Evolutionary conservation across 129 eudicot species (phyloP).

Genomic region (Oenanthe sinensis): DNA sequence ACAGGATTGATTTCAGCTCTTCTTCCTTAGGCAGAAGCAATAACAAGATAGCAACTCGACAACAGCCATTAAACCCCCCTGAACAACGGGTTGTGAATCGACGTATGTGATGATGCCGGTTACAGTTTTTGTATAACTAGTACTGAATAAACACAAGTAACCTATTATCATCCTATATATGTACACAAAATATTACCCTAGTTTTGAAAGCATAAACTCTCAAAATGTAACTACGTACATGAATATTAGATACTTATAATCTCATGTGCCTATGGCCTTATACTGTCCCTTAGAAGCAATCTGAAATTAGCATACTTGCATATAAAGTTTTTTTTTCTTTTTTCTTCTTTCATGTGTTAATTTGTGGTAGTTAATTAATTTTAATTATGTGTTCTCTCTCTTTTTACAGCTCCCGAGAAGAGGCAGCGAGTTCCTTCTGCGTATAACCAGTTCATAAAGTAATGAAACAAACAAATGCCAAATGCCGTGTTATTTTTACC

Average conservation of each 20-base stretch:
- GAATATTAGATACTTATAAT: no score
- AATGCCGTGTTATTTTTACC: not conserved
- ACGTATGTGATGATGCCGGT: slow-evolving; percentile 20
- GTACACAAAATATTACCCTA: not conserved
- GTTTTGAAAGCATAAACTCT: no score
- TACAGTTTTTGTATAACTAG: no score
- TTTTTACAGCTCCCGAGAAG: slow-evolving; percentile 39
- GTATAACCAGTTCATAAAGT: slow-evolving; percentile 86
- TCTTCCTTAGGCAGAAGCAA: slow-evolving; percentile 54
- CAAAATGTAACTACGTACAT: no score
- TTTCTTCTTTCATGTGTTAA: no score
- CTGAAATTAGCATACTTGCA: no score
- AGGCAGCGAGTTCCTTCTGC: slow-evolving; percentile 99
- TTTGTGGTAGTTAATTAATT: no score
- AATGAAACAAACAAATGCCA: not conserved
- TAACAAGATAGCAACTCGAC: slow-evolving; percentile 36
- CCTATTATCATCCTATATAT: no score
- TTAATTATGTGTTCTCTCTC: not conserved
- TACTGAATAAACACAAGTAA: no score
- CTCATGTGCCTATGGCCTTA: not conserved
- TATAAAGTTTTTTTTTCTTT: no score
- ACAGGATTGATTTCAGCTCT: slow-evolving; percentile 52
- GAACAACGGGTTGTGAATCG: slow-evolving; percentile 56
- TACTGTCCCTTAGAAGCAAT: no score
- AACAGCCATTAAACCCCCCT: slow-evolving; percentile 25